Base-by-base conservation (phyloP, 805 yeast species). In the Ogataea henricii region DNA sequence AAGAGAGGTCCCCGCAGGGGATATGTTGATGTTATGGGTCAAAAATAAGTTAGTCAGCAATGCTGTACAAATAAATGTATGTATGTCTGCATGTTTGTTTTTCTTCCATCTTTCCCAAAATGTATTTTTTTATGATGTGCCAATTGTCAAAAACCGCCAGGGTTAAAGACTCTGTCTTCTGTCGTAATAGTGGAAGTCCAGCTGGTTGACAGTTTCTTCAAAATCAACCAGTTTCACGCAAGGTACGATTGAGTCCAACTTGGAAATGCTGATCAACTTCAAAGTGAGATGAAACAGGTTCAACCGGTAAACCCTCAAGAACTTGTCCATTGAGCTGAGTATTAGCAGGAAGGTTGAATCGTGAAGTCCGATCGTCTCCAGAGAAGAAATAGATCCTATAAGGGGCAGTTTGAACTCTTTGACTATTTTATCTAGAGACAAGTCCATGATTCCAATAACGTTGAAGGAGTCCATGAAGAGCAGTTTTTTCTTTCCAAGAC, bases 11-110 rank as follows among this genome's bases (percentile, higher is more conserved):
- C 77, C n/a, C 69, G 78, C 43, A 67, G 72, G 54, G 73, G 81
- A 4, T 85, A 85, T 58, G 88, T 85, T 39, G 86, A 85, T 63
- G 85, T 84, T 6, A 79, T 84, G 85, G 60, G 65, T 13, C 59
- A 62, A 33, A 53, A 52, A 21, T 49, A 20, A 39, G 30, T 16
- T 16, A 32, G 10, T 32, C 21, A 32, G 35, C 35, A n/a, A 5
- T 14, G 20, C 38, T 40, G 42, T 40, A 27, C 16, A 21, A 30
- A n/a, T 32, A 18, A 27, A 21, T 22, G 21, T 29, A 27, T 36
- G 17, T 40, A 20, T 25, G 23, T 23, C 14, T 27, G 30, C 23
- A 30, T 13, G 38, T 37, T 35, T 43, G 21, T 25, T 16, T 17
- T 14, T 17, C 17, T 38, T 14, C 6, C 25, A 18, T 38, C 12